Conservation (phyloP, 305 asterid genomes). For the Caryopteris hybrid region DNA sequence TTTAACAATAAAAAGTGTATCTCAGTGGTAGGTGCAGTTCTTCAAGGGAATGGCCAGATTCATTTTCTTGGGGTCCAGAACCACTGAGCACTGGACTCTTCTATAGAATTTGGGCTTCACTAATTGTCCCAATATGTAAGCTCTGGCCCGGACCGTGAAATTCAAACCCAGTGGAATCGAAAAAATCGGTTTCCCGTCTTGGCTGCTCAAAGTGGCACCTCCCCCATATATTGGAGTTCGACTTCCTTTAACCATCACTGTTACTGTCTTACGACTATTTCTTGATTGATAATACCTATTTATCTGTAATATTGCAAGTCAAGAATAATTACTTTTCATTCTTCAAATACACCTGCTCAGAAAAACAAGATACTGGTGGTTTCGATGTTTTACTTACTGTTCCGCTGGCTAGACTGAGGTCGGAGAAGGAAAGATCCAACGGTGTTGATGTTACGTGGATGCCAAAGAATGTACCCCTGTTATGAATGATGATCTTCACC, state of each 20-base stretch:
- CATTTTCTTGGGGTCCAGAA: conserved; percentile 52
- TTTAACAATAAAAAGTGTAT: neutral
- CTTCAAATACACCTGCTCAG: no score
- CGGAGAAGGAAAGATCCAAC: conserved; percentile 57
- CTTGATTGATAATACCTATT: conserved; percentile 72
- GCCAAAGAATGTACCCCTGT: conserved; percentile 84
- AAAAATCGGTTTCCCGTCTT: conserved; percentile 45
- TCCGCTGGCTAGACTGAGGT: conserved; percentile 66
- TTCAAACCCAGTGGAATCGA: conserved; percentile 57
- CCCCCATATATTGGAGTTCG: conserved; percentile 82
- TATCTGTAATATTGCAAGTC: conserved; percentile 36
- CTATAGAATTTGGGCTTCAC: conserved; percentile 79
- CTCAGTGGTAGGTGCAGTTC: conserved; percentile 34
- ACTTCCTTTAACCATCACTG: conserved; percentile 47
- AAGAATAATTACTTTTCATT: neutral
- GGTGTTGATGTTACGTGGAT: conserved; percentile 81
- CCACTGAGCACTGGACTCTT: conserved; percentile 49
- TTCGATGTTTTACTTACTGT: conserved; percentile 32
- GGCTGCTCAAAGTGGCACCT: conserved; percentile 56
- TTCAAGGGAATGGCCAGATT: conserved; percentile 41
- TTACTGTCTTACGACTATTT: conserved; percentile 55
- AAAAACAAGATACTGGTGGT: neutral
- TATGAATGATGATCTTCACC: conserved; percentile 49
- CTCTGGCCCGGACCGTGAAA: conserved; percentile 67
- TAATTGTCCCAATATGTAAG: conserved; percentile 76